A percentile compares a stretch with the other conserved stretches of the same genome.
Evolutionary conservation across 2,329 filamentous ascomycete species (phyloP).

Genomic region (Calonectria hawksworthii): DNA sequence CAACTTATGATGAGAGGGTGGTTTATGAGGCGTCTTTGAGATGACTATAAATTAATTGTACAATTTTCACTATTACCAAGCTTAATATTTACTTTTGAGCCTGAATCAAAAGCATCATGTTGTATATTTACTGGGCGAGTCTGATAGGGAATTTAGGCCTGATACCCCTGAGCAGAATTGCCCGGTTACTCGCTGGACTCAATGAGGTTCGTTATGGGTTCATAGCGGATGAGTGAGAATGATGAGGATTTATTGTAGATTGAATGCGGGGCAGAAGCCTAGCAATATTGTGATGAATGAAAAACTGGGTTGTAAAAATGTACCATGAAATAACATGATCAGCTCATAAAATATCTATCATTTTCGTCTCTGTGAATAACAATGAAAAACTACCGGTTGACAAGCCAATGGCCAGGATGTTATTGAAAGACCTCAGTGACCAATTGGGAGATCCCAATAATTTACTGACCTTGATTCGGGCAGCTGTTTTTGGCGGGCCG

Average conservation of each 20-base stretch:
- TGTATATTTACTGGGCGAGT: neutral
- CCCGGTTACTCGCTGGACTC: too few species aligned
- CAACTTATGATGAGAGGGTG: neutral
- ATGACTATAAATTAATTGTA: neutral
- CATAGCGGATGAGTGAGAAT: neutral
- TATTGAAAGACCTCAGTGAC: neutral
- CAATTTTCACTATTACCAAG: neutral
- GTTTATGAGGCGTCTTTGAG: neutral
- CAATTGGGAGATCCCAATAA: neutral
- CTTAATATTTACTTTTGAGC: neutral
- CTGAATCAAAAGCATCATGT: neutral
- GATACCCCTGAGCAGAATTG: too few species aligned
- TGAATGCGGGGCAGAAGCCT: neutral
- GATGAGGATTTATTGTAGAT: neutral
- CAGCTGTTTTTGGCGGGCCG: neutral
- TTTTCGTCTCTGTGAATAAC: neutral
- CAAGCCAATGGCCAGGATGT: neutral
- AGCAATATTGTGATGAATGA: neutral
- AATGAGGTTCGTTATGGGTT: neutral
- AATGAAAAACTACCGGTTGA: neutral
- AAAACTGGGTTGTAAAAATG: neutral
- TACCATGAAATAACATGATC: neutral
- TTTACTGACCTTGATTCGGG: neutral
- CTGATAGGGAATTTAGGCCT: too few species aligned
- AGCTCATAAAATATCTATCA: neutral